These are phyloP conservation scores for Wickerhamiella hasegawae DNA, from an alignment of 805 yeast genomes.

Conservation along the genomic window DNA sequence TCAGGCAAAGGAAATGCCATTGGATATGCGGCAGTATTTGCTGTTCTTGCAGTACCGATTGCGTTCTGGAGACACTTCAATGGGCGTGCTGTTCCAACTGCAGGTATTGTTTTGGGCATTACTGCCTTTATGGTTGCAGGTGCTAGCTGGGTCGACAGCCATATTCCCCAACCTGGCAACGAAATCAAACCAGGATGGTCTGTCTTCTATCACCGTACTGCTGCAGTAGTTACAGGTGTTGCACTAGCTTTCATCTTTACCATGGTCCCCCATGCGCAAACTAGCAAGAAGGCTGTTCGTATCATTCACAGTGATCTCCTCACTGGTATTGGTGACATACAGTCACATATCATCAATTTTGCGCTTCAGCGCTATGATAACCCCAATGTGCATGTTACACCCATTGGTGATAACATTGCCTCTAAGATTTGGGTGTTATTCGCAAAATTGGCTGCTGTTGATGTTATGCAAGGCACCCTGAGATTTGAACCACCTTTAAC, in stretches of 20 bases:
- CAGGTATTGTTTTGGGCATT: slow-evolving; percentile 18
- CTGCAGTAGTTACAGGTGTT: slow-evolving; percentile 20
- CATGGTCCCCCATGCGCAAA: slow-evolving; percentile 18
- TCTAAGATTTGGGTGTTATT: slow-evolving; percentile 7
- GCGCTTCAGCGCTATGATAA: slow-evolving; percentile 15
- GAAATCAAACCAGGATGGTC: slow-evolving; percentile 19
- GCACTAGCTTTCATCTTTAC: slow-evolving; percentile 19
- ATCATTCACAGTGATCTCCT: slow-evolving; percentile 14
- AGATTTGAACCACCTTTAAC: slow-evolving; percentile 21
- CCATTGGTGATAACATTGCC: slow-evolving; percentile 14
- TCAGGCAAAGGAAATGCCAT: slow-evolving; percentile 20
- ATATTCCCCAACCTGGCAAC: slow-evolving; percentile 8
- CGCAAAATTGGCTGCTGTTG: slow-evolving; percentile 10
- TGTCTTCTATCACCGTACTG: slow-evolving; percentile 22
- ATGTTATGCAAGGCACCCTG: slow-evolving; percentile 10
- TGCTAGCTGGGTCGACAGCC: slow-evolving; percentile 19
- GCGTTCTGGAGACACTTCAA: too few species aligned
- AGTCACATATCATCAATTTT: slow-evolving; percentile 18
- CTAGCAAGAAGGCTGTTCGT: slow-evolving; percentile 20
- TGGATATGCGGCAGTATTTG: slow-evolving; percentile 20
- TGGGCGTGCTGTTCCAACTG: slow-evolving; percentile 18
- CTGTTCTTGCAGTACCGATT: too few species aligned
- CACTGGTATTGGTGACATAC: slow-evolving; percentile 17
- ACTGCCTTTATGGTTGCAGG: slow-evolving; percentile 20
- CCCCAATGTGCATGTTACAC: slow-evolving; percentile 12